A percentile compares a stretch with the other conserved stretches of the same genome.
Evolutionary conservation across 768 basidiomycete genomes (phyloP).

Genomic region (Tubosaeta sp.): DNA sequence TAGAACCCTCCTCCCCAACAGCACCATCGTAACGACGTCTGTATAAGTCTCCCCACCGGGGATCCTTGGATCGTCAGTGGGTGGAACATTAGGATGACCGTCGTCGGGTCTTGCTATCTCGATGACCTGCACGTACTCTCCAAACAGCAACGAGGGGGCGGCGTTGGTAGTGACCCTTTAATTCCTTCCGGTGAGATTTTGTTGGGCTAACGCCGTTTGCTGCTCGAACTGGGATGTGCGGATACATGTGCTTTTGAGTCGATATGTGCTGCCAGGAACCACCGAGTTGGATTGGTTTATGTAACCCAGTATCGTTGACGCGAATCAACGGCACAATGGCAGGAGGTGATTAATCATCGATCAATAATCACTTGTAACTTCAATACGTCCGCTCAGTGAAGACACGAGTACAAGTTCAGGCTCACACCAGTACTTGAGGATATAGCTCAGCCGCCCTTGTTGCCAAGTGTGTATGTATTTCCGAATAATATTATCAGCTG

Average conservation of each 20-base stretch:
- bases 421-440: no score
- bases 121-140: constrained; percentile 12
- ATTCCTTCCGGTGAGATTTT: constrained; percentile 30
- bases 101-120: constrained; percentile 22
- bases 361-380: no score
- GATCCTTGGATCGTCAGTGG: constrained; percentile 7
- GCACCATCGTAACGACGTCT: constrained; percentile 15
- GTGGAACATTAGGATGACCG: constrained; percentile 10
- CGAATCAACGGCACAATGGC: no score
- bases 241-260: constrained; percentile 34
- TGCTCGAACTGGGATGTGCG: constrained; percentile 17
- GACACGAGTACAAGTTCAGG: no score
- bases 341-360: no score
- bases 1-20: constrained; percentile 26
- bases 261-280: constrained; percentile 69
- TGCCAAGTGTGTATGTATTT: no score
- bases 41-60: constrained; percentile 15
- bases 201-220: constrained; percentile 27
- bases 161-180: constrained; percentile 15
- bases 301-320: no score
- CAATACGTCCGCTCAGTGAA: no score
- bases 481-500: no score
- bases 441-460: no score
- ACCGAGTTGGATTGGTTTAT: no score
- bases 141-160: constrained; percentile 3